Evolutionary conservation across 2,329 filamentous ascomycete species (phyloP).

Genomic region (Botryotinia narcissicola): DNA sequence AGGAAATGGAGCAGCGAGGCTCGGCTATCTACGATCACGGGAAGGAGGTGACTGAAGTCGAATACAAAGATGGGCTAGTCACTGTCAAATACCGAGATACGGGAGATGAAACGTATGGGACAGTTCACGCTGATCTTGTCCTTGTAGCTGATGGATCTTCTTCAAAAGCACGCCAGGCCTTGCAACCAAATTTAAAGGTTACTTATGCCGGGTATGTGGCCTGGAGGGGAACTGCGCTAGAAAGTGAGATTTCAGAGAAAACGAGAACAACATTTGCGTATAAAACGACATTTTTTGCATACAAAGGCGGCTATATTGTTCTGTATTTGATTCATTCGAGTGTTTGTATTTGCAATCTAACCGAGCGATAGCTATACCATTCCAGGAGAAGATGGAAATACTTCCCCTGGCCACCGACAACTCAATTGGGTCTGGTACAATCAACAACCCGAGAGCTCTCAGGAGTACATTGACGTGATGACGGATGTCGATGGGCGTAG

Average conservation of each 20-base stretch:
- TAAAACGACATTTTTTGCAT: background rate
- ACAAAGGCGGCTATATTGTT: background rate
- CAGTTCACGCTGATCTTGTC: background rate
- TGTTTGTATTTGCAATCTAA: background rate
- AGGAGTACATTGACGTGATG: background rate
- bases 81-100: constrained; percentile 2
- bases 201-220: constrained; percentile 4
- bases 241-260: background rate
- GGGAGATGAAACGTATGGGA: background rate
- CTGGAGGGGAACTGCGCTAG: background rate
- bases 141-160: background rate
- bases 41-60: background rate
- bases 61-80: background rate
- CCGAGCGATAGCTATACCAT: background rate
- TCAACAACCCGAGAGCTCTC: background rate
- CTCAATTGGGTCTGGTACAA: constrained; percentile 15
- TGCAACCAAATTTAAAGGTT: background rate
- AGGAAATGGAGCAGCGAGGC: background rate
- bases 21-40: background rate
- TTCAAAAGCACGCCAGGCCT: background rate
- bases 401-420: background rate
- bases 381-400: constrained; percentile 4
- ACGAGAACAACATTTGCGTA: background rate
- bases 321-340: background rate
- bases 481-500: background rate